Evolutionary conservation across 768 basidiomycete species (phyloP), one percentile per base, ranked within the genome.

Genomic region (Termitomyces heimii): DNA sequence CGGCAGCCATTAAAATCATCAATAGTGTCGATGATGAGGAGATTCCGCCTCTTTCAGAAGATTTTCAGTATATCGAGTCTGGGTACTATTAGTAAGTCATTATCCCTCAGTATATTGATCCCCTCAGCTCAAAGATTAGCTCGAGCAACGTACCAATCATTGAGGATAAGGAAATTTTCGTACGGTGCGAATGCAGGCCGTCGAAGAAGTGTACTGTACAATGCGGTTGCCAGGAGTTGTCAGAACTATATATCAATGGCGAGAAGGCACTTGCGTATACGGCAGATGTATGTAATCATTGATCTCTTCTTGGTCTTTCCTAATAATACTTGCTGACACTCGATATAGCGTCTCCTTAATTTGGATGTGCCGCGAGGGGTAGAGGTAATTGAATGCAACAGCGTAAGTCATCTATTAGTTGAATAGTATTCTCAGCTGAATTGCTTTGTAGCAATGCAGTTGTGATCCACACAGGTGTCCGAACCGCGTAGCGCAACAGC

Each of bases 381-480:
- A 0, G 81, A 84, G 47, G 81, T 85, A 12, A 75, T 87, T 5
- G 87, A 89, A 66, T 89, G 87, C 58, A 89, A 87, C 60, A 70
- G 76, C 65, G 86, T 83, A 63, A 48, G 74, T 43, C 8, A 20
- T 14, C n/a, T 6, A 29, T 28, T 0, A 20, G n/a, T 20, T 39
- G 35, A 37, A 2, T 12, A 10, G 16, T 12, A 20, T 49, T n/a
- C 22, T 29, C 32, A 14, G 24, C 35, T 47, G 28, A 31, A 32
- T 8, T 35, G 13, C 8, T 26, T 31, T 12, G 47, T 61, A 82
- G 80, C 64, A 68, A 28, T 86, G 85, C 54, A 50, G 45, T 7
- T 87, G 85, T 57, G 65, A 43, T 43, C 49, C 58, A 10, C 34
- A 40, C 9, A 61, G 53, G 3, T 89, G 87, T 61, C 69, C 62